Evolutionary conservation across 2,329 filamentous ascomycete genomes (phyloP), one percentile per base, ranked within the genome.

Genomic region (Colletotrichum neosansevieriae): DNA sequence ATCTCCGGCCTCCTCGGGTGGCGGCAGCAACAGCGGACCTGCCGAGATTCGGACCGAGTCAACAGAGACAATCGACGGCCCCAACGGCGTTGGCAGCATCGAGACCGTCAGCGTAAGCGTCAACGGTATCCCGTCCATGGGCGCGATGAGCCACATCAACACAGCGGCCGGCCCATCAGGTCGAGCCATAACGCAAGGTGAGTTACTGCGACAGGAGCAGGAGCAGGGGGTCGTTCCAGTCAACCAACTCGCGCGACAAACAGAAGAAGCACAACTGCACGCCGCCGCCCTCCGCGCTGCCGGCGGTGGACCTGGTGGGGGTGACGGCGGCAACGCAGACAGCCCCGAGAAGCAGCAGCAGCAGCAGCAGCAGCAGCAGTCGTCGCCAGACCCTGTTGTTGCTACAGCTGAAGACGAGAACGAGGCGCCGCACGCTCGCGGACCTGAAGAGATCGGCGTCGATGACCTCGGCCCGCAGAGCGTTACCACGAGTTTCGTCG

Each of bases 171-270:
- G 49, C 49, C 49, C 49, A 51, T 10, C 51, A 38, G 51, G 29
- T 15, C 76, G 86, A 49, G 92, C 88, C 34, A 87, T 94, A 59
- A 94, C 92, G 1, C 94, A 97, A 79, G 93, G 93, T 54, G 94
- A 97, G 78, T 84, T 97, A 21, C 83, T 97, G 24, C 85, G 94
- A n/a, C 92, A 96, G 79, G 94, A 97, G 78, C 94, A 97, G 79
- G 89, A 92, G 75, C 91, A 92, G 1, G 92, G 92, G 42, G 89
- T 95, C 15, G 91, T 95, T 6, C 91, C 93, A 24, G 86, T 89
- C 38, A 87, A 84, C 65, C 89, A 91, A 76, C 80, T 89, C 24
- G 79, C 82, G 47, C 80, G 85, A 58, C 70, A 71, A 69, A 65
- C 68, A 71, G 70, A 71, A 70, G 70, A 71, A 68, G 64, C 67